Conservation (phyloP, 192 early-diverging fungal species). For the Coemansia sp. region DNA sequence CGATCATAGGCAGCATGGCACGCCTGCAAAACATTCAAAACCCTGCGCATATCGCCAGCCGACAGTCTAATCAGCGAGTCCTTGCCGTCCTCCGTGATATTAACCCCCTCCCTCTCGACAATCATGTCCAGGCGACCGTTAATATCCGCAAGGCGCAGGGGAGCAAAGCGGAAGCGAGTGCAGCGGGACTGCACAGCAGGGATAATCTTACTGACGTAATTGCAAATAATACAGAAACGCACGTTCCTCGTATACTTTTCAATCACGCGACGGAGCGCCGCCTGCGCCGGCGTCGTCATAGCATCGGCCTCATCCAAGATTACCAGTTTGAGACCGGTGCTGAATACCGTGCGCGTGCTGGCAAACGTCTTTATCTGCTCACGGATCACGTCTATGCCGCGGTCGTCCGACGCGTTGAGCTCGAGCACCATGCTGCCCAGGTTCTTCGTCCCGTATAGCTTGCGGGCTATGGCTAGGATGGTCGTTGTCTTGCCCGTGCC, state of each 20-base stretch:
- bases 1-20: constrained; percentile 82
- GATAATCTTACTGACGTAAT: constrained; percentile 96
- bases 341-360: constrained; percentile 91
- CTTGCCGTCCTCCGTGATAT: constrained; percentile 76
- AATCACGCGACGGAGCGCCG: constrained; percentile 91
- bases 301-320: constrained; percentile 97
- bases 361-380: constrained; percentile 99
- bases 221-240: constrained; percentile 98
- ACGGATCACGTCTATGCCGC: constrained; percentile 96
- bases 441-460: constrained; percentile 74
- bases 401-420: constrained; percentile 97
- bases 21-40: constrained; percentile 92
- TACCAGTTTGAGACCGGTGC: constrained; percentile 91
- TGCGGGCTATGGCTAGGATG: constrained; percentile 88
- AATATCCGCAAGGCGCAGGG: constrained; percentile 79
- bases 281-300: constrained; percentile 91
- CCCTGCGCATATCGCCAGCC: constrained; percentile 95
- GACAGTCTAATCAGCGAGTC: constrained; percentile 80
- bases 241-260: constrained; percentile 98
- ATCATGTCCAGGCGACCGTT: constrained; percentile 69
- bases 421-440: constrained; percentile 92
- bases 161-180: constrained; percentile 93
- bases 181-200: constrained; percentile 98
- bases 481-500: constrained; percentile 97
- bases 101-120: constrained; percentile 70